phyloP scores from a whole-genome alignment of 2,329 filamentous ascomycete species.

The Aspergillus eucalypticola region DNA sequence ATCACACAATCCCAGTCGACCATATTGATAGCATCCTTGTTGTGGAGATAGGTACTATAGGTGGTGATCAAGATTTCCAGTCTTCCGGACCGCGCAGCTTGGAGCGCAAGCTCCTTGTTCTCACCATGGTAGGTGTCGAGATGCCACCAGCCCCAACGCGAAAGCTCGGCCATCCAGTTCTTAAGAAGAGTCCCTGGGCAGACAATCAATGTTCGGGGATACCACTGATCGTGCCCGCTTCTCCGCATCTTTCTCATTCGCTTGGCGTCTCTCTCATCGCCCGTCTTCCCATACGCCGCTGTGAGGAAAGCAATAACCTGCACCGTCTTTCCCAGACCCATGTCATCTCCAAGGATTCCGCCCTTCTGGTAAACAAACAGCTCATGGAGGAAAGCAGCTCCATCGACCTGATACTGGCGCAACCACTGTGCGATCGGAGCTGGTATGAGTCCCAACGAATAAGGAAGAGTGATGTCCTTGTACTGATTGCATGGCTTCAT shows the following conservation, averaged over 20 bases:
- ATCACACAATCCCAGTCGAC: slow-evolving; percentile 92
- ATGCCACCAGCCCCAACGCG: slow-evolving; percentile 95
- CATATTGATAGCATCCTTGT: slow-evolving; percentile 75
- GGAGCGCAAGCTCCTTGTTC: slow-evolving; percentile 67
- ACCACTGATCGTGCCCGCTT: slow-evolving; percentile 64
- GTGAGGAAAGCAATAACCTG: slow-evolving; percentile 92
- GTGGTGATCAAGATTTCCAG: slow-evolving; percentile 93
- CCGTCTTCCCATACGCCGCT: slow-evolving; percentile 90
- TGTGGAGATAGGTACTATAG: slow-evolving; percentile 81
- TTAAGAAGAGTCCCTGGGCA: slow-evolving; percentile 85
- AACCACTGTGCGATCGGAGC: slow-evolving; percentile 89
- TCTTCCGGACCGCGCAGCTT: slow-evolving; percentile 71
- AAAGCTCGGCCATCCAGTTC: slow-evolving; percentile 87
- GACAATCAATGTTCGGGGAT: slow-evolving; percentile 79
- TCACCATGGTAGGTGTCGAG: slow-evolving; percentile 78
- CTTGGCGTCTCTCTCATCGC: slow-evolving; percentile 80
- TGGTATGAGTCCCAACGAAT: slow-evolving; percentile 79
- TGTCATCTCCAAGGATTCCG: slow-evolving; percentile 90
- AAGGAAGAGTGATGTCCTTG: slow-evolving; percentile 71
- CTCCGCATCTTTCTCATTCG: slow-evolving; percentile 83
- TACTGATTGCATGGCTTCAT: slow-evolving; percentile 67
- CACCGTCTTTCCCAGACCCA: slow-evolving; percentile 96
- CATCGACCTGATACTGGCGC: slow-evolving; percentile 85
- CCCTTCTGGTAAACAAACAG: slow-evolving; percentile 90
- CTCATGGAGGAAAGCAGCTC: slow-evolving; percentile 80